Evolutionary conservation across 345 rosid genomes (phyloP).

Genomic region (Limnanthes douglasii): DNA sequence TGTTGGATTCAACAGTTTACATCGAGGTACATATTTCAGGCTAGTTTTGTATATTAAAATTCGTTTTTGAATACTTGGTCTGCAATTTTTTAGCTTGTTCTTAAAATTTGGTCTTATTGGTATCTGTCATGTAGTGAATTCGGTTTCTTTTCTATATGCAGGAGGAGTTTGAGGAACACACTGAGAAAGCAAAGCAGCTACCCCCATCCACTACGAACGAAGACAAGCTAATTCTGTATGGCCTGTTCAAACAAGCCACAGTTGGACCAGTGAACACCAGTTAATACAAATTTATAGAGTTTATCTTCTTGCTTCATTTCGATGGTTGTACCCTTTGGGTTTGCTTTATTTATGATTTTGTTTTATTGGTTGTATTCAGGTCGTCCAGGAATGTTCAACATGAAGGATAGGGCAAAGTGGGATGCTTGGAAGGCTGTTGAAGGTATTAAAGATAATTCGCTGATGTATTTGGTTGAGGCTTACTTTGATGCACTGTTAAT

Average conservation of each 20-base stretch:
- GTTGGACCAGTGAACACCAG: slow-evolving; percentile 69
- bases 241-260: slow-evolving; percentile 73
- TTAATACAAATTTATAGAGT: slow-evolving; percentile 8
- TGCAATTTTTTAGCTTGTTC: too few relatives aligned
- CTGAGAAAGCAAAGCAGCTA: slow-evolving; percentile 54
- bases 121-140: neutral
- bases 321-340: neutral
- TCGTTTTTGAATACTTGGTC: too few relatives aligned
- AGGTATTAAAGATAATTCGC: too few relatives aligned
- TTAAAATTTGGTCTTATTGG: slow-evolving; percentile 3
- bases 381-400: slow-evolving; percentile 83
- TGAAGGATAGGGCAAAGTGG: slow-evolving; percentile 88
- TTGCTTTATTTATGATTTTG: neutral
- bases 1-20: too few relatives aligned
- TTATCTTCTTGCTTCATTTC: slow-evolving; percentile 1
- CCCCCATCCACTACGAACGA: slow-evolving; percentile 44
- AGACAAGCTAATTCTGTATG: slow-evolving; percentile 62
- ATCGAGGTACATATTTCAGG: too few relatives aligned
- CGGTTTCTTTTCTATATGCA: slow-evolving; percentile 10
- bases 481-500: too few relatives aligned
- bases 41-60: too few relatives aligned
- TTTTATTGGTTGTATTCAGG: slow-evolving; percentile 19
- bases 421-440: slow-evolving; percentile 98
- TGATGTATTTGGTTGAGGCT: too few relatives aligned
- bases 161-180: slow-evolving; percentile 66